These are phyloP conservation scores for Brassica hybrid DNA, from an alignment of 441 rosid species.

Conservation along the genomic window DNA sequence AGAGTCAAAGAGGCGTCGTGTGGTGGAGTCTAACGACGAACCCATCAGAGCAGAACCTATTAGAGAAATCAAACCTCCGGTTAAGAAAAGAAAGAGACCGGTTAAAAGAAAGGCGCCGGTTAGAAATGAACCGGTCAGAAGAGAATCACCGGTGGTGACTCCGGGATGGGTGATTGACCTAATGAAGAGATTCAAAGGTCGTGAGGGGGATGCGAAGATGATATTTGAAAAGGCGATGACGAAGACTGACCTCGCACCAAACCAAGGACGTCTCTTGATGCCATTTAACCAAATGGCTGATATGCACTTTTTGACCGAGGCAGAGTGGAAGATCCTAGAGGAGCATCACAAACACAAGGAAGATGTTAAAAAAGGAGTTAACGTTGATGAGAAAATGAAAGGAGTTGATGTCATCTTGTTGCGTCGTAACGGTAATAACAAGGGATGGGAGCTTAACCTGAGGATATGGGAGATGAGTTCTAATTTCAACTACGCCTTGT, in stretches of 20 bases:
- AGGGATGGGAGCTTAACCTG: neutral
- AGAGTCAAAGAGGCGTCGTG: neutral
- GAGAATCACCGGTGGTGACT: neutral
- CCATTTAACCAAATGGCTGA: neutral
- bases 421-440: neutral
- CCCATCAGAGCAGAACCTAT: neutral
- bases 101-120: neutral
- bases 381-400: neutral
- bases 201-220: neutral
- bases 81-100: neutral
- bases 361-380: neutral
- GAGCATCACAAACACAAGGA: neutral
- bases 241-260: neutral
- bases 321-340: neutral
- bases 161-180: neutral
- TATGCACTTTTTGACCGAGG: neutral
- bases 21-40: neutral
- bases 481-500: neutral
- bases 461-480: neutral
- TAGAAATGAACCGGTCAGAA: neutral
- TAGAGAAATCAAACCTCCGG: neutral
- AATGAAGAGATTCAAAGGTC: neutral
- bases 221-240: neutral
- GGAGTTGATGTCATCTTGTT: slow-evolving; percentile 1
- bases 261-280: neutral